Evolutionary conservation across 441 rosid genomes (phyloP).

Genomic region (Hura crepitans): DNA sequence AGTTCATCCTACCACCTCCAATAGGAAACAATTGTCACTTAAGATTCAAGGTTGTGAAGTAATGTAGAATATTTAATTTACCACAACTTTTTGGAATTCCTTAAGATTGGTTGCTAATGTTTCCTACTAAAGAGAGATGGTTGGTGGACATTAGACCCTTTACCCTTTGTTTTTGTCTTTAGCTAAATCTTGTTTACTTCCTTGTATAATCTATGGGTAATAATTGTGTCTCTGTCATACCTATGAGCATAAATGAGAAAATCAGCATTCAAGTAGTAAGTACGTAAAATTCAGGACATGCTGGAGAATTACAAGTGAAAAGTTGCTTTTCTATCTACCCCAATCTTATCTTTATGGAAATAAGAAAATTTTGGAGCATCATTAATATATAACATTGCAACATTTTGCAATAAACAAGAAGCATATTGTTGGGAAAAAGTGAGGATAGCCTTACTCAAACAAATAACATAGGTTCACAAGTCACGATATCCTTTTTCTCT

Average conservation of each 20-base stretch:
- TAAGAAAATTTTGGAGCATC: slow-evolving; percentile 35
- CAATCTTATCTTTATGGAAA: slow-evolving; percentile 61
- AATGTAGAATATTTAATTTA: slow-evolving; percentile 33
- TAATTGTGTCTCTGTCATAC: slow-evolving; percentile 61
- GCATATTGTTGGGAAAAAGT: too few species aligned
- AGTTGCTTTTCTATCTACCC: slow-evolving; percentile 52
- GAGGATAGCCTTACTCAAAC: too few species aligned
- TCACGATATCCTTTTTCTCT: too few species aligned
- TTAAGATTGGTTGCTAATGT: slow-evolving; percentile 69
- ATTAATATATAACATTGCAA: slow-evolving; percentile 48
- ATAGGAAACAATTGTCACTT: slow-evolving; percentile 19
- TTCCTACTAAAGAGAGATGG: slow-evolving; percentile 49
- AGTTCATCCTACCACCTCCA: slow-evolving; percentile 54
- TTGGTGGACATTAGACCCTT: slow-evolving; percentile 29
- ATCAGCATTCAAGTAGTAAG: slow-evolving; percentile 23
- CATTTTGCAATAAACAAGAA: slow-evolving; percentile 57
- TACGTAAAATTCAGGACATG: slow-evolving; percentile 17
- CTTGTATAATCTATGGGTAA: slow-evolving; percentile 69
- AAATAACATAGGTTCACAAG: too few species aligned
- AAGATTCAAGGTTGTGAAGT: slow-evolving; percentile 11
- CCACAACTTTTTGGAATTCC: slow-evolving; percentile 55
- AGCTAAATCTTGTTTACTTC: slow-evolving; percentile 38
- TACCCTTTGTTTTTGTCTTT: slow-evolving; percentile 34
- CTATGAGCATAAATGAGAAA: slow-evolving; percentile 30
- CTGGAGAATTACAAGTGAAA: slow-evolving; percentile 60